Base-by-base conservation (phyloP, 768 basidiomycete genomes). In the Kwoniella mangroviensis region DNA sequence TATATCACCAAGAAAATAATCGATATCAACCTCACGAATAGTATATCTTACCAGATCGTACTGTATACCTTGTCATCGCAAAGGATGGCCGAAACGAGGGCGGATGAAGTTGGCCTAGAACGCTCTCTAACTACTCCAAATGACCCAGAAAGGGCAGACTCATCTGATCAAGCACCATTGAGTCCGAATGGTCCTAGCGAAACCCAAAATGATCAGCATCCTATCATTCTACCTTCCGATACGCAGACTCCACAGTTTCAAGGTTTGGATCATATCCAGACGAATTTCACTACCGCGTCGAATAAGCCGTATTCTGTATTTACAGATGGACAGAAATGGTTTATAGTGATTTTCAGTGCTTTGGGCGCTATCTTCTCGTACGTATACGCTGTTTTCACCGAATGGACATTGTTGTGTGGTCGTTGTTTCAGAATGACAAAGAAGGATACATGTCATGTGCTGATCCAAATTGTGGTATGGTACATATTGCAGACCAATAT, bases 311-410 rank as follows among this genome's bases (percentile, higher is more conserved):
- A 78, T 59, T 78, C 76, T 7, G 61, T 34, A 2, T 78, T 78
- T 63, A 55, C 70, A 15, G 40, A 49, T 13, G 62, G 65, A 13
- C 55, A 64, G 52, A 78, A 78, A 67, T 75, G 74, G 76, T 70
- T 73, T 62, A 73, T 75, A 22, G 76, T 79, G 54, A 64, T 69
- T 24, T 66, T 75, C 15, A 74, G 71, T 19, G 75, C 72, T 52
- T 22, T 76, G 21, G 78, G 78, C 19, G 77, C 75, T 58, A 66
- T 77, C 26, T 81, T 81, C 64, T 78, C 76, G 68, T 69, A 41
- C 42, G 73, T 90, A 51, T 51, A 51, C 6, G 49, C 12, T 13
- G 13, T 51, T 13, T 51, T 51, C n/a, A 51, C 12, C 13, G 49
- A n/a, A 51, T 51, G 12, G 5, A 13, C 49, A 51, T 51, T 51